A percentile compares a stretch with the other conserved stretches of the same genome.
phyloP scores from a whole-genome alignment of 75 land plant species.

The Sequoiadendron giganteum region DNA sequence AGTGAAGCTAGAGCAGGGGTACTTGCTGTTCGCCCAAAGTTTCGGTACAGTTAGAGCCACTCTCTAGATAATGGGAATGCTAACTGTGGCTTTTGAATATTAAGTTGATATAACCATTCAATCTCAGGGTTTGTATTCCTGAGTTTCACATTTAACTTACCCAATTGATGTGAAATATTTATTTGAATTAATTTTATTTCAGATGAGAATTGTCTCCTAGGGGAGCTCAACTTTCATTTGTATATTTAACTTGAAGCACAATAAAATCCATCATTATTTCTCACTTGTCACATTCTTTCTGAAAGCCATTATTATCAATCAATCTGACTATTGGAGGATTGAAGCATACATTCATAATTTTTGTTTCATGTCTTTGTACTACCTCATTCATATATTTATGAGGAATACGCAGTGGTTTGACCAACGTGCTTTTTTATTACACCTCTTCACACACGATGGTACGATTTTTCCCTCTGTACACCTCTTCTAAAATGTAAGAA shows the following conservation, averaged over 20 bases:
- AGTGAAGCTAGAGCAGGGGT: constrained; percentile 65
- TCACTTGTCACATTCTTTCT: background rate
- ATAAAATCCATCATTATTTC: background rate
- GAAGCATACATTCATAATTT: background rate
- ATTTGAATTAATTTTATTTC: constrained; percentile 1
- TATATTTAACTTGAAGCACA: background rate
- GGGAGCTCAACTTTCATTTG: background rate
- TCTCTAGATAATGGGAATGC: background rate
- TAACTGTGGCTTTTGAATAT: background rate
- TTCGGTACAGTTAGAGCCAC: constrained; percentile 32
- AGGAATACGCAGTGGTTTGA: background rate
- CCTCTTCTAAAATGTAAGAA: background rate
- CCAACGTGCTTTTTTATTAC: background rate
- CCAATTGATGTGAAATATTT: background rate
- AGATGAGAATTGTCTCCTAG: background rate
- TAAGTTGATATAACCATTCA: background rate
- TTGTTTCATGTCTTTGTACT: background rate
- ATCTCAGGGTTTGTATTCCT: background rate
- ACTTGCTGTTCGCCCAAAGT: constrained; percentile 61
- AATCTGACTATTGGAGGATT: background rate
- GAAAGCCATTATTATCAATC: background rate
- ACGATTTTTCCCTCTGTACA: background rate
- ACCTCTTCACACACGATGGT: background rate
- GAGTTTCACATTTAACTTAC: background rate
- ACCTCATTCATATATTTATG: background rate